Percentiles rank a stretch among this genome's conserved stretches.
Evolutionary conservation across 2,329 filamentous ascomycete species (phyloP).

Genomic region (Botryotinia calthae): DNA sequence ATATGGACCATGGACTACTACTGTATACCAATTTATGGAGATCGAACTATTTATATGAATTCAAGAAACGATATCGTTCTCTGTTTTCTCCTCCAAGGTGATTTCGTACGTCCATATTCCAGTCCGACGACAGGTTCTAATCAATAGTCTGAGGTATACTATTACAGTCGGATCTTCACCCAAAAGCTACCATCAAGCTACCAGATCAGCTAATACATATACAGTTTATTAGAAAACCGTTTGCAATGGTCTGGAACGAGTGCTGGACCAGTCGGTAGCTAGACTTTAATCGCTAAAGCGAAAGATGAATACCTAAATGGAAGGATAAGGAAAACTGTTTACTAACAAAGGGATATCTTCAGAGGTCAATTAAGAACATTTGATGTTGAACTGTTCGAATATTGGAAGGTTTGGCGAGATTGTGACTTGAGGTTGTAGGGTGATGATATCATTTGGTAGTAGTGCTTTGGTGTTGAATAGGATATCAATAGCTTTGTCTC

Average conservation of each 20-base stretch:
- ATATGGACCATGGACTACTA: too few species aligned
- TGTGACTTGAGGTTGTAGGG: neutral
- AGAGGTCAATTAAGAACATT: too few species aligned
- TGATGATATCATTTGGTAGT: neutral
- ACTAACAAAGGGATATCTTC: too few species aligned
- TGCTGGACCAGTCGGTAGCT: neutral
- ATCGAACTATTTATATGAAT: too few species aligned
- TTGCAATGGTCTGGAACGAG: neutral
- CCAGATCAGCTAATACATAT: neutral
- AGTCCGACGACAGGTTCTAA: neutral
- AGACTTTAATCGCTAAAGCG: neutral
- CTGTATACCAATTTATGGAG: too few species aligned
- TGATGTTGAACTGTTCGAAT: too few species aligned
- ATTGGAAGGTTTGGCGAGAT: neutral
- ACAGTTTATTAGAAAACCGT: neutral
- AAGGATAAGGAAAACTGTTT: neutral
- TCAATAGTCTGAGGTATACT: neutral
- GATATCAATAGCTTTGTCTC: neutral
- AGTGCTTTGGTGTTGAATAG: neutral
- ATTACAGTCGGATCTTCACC: neutral
- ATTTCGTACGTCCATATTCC: rapidly evolving
- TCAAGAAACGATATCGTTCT: neutral
- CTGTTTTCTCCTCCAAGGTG: rapidly evolving
- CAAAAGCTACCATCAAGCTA: neutral
- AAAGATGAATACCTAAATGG: neutral